A percentile compares a stretch with the other conserved stretches of the same genome.
Evolutionary conservation across 1,284 basidiomycete species (phyloP).

Genomic region (Heliocybe sulcata): DNA sequence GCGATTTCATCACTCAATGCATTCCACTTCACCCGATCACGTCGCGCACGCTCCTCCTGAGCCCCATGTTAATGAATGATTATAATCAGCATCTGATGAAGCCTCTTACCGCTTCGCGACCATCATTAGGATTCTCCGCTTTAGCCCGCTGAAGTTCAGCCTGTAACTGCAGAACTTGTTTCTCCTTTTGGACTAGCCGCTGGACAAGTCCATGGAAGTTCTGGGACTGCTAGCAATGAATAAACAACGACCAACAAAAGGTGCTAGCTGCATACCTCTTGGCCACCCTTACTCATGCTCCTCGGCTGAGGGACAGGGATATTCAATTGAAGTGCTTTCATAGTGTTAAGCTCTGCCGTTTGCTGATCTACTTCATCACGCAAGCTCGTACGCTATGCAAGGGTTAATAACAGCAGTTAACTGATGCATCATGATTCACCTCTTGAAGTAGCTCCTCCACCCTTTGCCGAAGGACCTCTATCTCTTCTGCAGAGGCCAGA

Average conservation of each 20-base stretch:
- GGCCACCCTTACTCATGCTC: slow-evolving; percentile 33
- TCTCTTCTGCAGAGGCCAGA: slow-evolving; percentile 42
- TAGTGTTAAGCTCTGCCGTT: slow-evolving; percentile 57
- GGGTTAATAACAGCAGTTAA: not conserved
- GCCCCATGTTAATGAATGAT: not conserved
- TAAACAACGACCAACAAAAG: not conserved
- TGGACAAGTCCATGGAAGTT: slow-evolving; percentile 76
- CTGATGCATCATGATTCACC: slow-evolving; percentile 28
- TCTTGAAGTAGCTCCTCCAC: slow-evolving; percentile 61
- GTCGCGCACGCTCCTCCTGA: slow-evolving; percentile 73
- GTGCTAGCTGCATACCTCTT: slow-evolving; percentile 31
- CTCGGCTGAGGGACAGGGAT: slow-evolving; percentile 27
- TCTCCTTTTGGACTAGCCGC: slow-evolving; percentile 79
- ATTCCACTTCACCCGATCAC: slow-evolving; percentile 70
- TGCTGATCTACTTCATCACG: slow-evolving; percentile 50
- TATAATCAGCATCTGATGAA: not conserved
- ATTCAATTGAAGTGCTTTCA: slow-evolving; percentile 47
- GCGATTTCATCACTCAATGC: slow-evolving; percentile 72
- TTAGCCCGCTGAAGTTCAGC: slow-evolving; percentile 64
- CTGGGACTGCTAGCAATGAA: slow-evolving; percentile 22
- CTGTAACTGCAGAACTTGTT: slow-evolving; percentile 71
- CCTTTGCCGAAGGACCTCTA: slow-evolving; percentile 50
- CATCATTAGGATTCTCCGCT: slow-evolving; percentile 47
- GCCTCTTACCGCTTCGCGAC: slow-evolving; percentile 46
- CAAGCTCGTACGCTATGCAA: slow-evolving; percentile 39